Evolutionary conservation across 1,139 yeast genomes (phyloP), one percentile per base, ranked within the genome.

Genomic region (Chernovozyma sophiae-reginae): DNA sequence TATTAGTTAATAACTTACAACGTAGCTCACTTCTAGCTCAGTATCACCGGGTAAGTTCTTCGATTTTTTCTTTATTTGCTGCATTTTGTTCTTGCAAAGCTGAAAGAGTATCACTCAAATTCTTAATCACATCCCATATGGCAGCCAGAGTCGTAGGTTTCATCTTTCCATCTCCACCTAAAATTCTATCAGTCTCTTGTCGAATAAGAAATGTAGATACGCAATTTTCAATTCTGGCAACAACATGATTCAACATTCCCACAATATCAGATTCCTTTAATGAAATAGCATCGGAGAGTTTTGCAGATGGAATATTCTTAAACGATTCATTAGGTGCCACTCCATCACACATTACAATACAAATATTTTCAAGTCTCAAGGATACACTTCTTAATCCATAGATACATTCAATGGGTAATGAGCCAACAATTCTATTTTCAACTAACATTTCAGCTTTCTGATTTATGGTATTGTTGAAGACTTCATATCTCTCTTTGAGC

Each of bases 221-320:
- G 51, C 77, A 68, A 41, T 73, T 76, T 50, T 81, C 89, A 36
- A 81, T 70, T 49, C 89, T 63, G 0, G 86, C 78, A 20, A 80
- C 76, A 20, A 79, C 58, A 49, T 79, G 85, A 41, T 79, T 81
- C 44, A 81, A 62, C 37, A 80, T 66, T n/a, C 71, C 61, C 25
- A 77, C 58, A 45, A 58, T 44, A 39, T 72, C 72, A 34, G 59
- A 43, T 42, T 59, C 68, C 42, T 61, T 59, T 43, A 62, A 62
- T 25, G 60, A 47, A 38, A 49, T 43, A 36, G 52, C 48, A 33
- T 53, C 53, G 18, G 52, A 47, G 33, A 63, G 50, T 31, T 51
- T 51, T 14, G 49, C 56, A 0, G 64, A 58, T 1, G 66, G 55
- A 32, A 46, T 46, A 31, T 52, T 52, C 45, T 49, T 57, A 44